Evolutionary conservation across 164 flowering plant species (phyloP).

Genomic region (Nelumbo lutea): DNA sequence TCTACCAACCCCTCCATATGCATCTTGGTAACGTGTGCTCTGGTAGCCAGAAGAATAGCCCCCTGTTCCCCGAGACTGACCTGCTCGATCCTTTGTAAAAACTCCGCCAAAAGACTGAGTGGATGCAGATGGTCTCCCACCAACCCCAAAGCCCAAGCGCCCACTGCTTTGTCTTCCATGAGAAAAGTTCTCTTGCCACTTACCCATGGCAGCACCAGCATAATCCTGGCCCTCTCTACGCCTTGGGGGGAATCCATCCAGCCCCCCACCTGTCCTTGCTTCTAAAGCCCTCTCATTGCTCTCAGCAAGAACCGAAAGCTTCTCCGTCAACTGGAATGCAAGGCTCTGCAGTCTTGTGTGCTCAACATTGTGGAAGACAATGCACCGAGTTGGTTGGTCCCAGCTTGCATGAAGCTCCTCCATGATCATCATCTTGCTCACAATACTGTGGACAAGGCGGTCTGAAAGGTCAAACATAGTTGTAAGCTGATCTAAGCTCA

Average conservation of each 20-base stretch:
- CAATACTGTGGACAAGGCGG: slow-evolving; percentile 46
- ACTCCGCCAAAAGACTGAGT: slow-evolving; percentile 37
- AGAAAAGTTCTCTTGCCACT: slow-evolving; percentile 62
- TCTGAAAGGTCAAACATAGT: slow-evolving; percentile 80
- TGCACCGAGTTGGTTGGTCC: slow-evolving; percentile 80
- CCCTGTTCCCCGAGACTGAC: slow-evolving; percentile 37
- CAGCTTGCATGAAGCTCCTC: slow-evolving; percentile 93
- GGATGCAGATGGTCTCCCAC: slow-evolving; percentile 26
- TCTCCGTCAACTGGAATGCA: slow-evolving; percentile 79
- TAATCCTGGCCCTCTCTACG: slow-evolving; percentile 78
- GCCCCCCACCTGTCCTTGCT: slow-evolving; percentile 62
- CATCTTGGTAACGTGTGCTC: slow-evolving; percentile 38
- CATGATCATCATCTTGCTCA: slow-evolving; percentile 86
- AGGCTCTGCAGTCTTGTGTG: slow-evolving; percentile 73
- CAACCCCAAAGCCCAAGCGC: slow-evolving; percentile 38
- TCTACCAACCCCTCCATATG: slow-evolving; percentile 38
- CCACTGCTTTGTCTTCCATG: slow-evolving; percentile 64
- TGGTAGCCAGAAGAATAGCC: slow-evolving; percentile 36
- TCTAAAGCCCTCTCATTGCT: slow-evolving; percentile 87
- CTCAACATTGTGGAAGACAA: slow-evolving; percentile 69
- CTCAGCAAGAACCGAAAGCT: slow-evolving; percentile 69
- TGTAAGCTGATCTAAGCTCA: slow-evolving; percentile 67
- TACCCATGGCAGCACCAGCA: slow-evolving; percentile 38
- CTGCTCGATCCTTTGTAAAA: slow-evolving; percentile 39
- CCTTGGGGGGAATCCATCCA: slow-evolving; percentile 61